phyloP scores from a whole-genome alignment of 2,329 filamentous ascomycete genomes.

The Microcyclospora pomicola region DNA sequence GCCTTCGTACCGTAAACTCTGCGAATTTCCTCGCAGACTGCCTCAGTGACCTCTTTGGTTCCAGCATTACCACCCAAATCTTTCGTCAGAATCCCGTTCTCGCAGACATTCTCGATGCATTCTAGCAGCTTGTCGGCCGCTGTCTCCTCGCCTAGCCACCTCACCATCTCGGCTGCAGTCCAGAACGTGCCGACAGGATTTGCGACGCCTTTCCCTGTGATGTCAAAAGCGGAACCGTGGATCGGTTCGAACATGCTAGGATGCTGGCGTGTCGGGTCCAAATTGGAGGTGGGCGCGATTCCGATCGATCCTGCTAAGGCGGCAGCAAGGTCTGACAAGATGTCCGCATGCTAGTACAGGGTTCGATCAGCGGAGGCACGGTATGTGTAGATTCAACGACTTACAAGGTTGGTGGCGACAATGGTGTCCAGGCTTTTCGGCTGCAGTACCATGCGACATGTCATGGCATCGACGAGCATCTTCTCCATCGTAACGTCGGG shows the following conservation, averaged over 20 bases:
- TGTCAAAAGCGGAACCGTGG: conserved; percentile 30
- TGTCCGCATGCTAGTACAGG: conserved; percentile 16
- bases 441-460: conserved; percentile 34
- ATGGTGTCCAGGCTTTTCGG: conserved; percentile 34
- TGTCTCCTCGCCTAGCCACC: conserved; percentile 43
- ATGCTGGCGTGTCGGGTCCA: conserved; percentile 48
- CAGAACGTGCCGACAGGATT: conserved; percentile 55
- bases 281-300: conserved; percentile 56
- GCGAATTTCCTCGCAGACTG: conserved; percentile 38
- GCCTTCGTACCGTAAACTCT: too few relatives aligned
- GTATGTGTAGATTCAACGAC: too few relatives aligned
- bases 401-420: conserved; percentile 30
- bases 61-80: conserved; percentile 46
- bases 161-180: conserved; percentile 55
- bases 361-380: too few relatives aligned
- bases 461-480: conserved; percentile 39
- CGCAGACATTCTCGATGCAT: conserved; percentile 47
- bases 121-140: conserved; percentile 45
- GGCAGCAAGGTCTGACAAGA: conserved; percentile 54
- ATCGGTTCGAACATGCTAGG: conserved; percentile 52
- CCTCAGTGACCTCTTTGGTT: conserved; percentile 46
- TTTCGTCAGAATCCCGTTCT: conserved; percentile 31
- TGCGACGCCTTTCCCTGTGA: conserved; percentile 43
- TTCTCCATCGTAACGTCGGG: conserved; percentile 32
- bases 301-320: conserved; percentile 57